Evolutionary conservation across 768 basidiomycete genomes (phyloP).

Genomic region (Kwoniella botswanensis): DNA sequence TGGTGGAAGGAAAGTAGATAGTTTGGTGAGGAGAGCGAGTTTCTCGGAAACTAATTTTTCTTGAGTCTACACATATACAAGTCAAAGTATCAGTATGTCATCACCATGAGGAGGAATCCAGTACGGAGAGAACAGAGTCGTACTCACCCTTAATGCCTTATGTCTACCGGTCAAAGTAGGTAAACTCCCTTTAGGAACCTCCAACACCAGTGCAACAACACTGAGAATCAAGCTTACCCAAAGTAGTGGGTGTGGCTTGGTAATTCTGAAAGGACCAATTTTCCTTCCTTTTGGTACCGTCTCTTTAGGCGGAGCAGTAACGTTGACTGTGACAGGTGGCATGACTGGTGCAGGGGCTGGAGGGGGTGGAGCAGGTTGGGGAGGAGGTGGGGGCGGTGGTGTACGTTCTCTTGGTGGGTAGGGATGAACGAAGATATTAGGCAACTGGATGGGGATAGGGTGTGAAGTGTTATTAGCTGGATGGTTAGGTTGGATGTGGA

Average conservation of each 20-base stretch:
- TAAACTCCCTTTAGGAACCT: slow-evolving; percentile 46
- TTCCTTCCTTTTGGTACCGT: slow-evolving; percentile 5
- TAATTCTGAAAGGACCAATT: slow-evolving; percentile 29
- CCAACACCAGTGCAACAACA: slow-evolving; percentile 41
- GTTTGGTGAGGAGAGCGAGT: slow-evolving; percentile 37
- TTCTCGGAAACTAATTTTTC: slow-evolving; percentile 41
- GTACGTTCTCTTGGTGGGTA: slow-evolving; percentile 26
- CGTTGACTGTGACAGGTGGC: slow-evolving; percentile 18
- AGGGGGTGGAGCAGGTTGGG: slow-evolving; percentile 13
- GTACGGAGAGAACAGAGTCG: background rate
- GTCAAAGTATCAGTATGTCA: background rate
- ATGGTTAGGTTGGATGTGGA: slow-evolving; percentile 21
- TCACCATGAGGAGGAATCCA: background rate
- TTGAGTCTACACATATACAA: slow-evolving; percentile 24
- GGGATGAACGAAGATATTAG: slow-evolving; percentile 44
- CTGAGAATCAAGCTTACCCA: slow-evolving; percentile 46
- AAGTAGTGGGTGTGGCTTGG: slow-evolving; percentile 42
- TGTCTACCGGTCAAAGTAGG: slow-evolving; percentile 51
- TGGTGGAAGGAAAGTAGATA: slow-evolving; percentile 48
- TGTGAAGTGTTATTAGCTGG: background rate
- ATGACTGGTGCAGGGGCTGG: slow-evolving; percentile 9
- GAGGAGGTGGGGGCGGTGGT: slow-evolving; percentile 11
- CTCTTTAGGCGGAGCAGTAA: slow-evolving; percentile 8
- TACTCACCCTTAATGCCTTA: slow-evolving; percentile 46
- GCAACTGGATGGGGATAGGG: slow-evolving; percentile 42